Evolutionary conservation across 768 basidiomycete genomes (phyloP).

Genomic region (Podaxis sp.): DNA sequence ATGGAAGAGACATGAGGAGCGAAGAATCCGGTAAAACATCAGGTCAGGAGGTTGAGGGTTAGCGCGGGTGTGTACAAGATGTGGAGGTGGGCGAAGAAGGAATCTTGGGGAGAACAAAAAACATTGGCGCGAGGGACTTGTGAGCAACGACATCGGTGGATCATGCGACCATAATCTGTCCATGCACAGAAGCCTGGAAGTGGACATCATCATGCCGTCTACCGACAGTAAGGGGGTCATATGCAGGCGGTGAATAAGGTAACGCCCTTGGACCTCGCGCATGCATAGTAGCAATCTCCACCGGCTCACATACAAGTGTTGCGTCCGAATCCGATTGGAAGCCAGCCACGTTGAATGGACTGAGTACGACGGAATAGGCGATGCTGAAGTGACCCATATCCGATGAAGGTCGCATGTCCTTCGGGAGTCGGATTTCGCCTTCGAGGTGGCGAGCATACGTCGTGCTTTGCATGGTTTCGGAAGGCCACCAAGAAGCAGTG

Average conservation of each 20-base stretch:
- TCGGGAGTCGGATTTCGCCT: conserved; percentile 52
- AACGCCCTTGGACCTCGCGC: conserved; percentile 49
- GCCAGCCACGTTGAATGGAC: conserved; percentile 41
- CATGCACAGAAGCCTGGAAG: conserved; percentile 23
- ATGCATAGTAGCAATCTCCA: conserved; percentile 53
- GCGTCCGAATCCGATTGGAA: conserved; percentile 35
- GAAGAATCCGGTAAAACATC: not conserved
- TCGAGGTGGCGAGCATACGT: conserved; percentile 42
- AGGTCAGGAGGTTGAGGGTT: not conserved
- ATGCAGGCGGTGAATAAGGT: conserved; percentile 52
- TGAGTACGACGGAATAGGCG: conserved; percentile 47
- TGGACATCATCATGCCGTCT: conserved; percentile 28
- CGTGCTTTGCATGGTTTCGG: conserved; percentile 28
- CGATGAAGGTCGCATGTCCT: conserved; percentile 51
- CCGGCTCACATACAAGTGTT: conserved; percentile 45
- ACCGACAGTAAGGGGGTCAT: conserved; percentile 30
- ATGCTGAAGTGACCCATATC: conserved; percentile 53
- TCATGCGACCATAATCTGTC: conserved; percentile 19
- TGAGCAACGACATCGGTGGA: conserved; percentile 7
- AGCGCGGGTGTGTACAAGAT: not conserved
- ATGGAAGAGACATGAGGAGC: not conserved
- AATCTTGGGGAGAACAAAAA: not conserved
- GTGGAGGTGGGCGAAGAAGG: not conserved
- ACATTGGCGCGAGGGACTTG: not conserved
- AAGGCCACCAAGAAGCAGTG: conserved; percentile 50